Percentiles rank a stretch among this genome's conserved stretches.
These are phyloP conservation scores for Rhodamnia rubescens DNA, from an alignment of 345 rosid species.

Conservation along the genomic window DNA sequence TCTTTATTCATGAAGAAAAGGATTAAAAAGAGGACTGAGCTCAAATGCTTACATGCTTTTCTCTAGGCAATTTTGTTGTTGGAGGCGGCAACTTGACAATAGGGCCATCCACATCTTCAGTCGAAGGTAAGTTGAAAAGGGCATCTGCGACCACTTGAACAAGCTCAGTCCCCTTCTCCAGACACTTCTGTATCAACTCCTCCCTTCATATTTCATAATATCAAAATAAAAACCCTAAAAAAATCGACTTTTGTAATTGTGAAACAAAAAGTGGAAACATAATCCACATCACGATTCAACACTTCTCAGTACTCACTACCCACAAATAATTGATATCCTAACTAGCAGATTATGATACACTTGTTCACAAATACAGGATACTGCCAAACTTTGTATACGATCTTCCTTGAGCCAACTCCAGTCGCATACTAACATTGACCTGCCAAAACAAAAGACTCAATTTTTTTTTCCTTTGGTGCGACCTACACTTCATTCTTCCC, in stretches of 20 bases:
- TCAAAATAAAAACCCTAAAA: background rate
- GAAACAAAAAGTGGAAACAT: background rate
- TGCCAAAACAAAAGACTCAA: background rate
- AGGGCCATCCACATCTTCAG: constrained; percentile 72
- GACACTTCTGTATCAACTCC: constrained; percentile 49
- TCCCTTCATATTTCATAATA: constrained; percentile 27
- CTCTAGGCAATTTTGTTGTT: constrained; percentile 66
- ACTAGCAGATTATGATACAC: background rate
- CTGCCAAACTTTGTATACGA: background rate
- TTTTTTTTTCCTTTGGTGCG: background rate
- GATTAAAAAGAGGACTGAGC: background rate
- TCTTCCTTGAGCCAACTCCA: background rate
- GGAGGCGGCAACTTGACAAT: constrained; percentile 72
- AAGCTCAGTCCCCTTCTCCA: constrained; percentile 50
- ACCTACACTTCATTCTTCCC: background rate
- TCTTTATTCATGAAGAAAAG: background rate
- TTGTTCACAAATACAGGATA: background rate
- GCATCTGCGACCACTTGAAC: constrained; percentile 61
- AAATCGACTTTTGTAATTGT: background rate
- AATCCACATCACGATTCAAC: background rate
- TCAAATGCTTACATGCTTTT: constrained; percentile 52
- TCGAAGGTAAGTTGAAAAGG: constrained; percentile 69
- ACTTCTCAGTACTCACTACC: background rate
- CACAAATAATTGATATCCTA: background rate
- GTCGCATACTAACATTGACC: background rate